Evolutionary conservation across 2,329 filamentous ascomycete genomes (phyloP).

Genomic region (Sporothrix phasma): DNA sequence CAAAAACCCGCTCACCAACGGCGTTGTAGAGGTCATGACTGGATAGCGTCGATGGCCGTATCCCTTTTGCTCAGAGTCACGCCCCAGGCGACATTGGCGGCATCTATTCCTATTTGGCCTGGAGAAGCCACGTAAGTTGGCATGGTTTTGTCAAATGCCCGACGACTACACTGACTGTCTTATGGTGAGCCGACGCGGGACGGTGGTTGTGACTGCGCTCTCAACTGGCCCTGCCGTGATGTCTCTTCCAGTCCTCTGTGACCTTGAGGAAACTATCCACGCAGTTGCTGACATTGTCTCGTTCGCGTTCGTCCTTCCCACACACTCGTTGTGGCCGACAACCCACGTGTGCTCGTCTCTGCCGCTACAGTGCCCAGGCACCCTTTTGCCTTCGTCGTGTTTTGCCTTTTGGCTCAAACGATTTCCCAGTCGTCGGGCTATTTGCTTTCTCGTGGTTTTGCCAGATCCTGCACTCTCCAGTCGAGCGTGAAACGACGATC

Average conservation of each 20-base stretch:
- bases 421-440: not conserved
- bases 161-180: not conserved
- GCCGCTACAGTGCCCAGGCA: not conserved
- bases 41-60: not conserved
- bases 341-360: not conserved
- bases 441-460: slow-evolving; percentile 1
- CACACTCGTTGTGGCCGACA: not conserved
- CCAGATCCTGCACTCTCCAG: slow-evolving; percentile 4
- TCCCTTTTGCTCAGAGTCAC: not conserved
- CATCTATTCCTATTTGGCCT: not conserved
- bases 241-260: not conserved
- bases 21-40: not conserved
- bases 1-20: not conserved
- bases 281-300: slow-evolving; percentile 1
- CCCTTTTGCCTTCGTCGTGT: not conserved
- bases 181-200: not conserved
- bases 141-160: not conserved
- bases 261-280: not conserved
- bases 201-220: not conserved
- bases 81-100: not conserved
- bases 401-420: slow-evolving; percentile 4
- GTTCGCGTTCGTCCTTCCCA: not conserved
- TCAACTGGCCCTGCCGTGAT: not conserved
- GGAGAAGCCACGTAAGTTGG: not conserved
- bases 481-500: not conserved